These are phyloP conservation scores for Dryas alaskensis DNA, from an alignment of 306 rosid genomes.

Conservation along the genomic window DNA sequence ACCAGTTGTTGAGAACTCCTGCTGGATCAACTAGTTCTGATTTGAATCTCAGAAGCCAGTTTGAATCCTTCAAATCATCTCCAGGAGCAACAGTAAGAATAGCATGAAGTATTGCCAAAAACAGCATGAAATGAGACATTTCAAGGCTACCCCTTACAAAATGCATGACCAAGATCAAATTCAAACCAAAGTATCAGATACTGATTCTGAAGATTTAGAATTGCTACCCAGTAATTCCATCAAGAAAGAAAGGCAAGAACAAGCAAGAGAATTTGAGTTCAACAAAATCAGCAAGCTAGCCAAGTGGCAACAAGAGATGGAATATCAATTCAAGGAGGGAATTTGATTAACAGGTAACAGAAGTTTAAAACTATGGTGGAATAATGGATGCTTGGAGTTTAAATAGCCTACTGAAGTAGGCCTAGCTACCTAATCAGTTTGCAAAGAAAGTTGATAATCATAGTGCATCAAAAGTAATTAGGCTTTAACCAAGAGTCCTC, in stretches of 20 bases:
- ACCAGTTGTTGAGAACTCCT: conserved; percentile 68
- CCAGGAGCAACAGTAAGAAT: conserved; percentile 40
- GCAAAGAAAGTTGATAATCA: conserved; percentile 18
- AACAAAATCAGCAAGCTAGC: conserved; percentile 9
- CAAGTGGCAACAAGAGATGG: conserved; percentile 22
- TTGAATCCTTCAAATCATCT: conserved; percentile 44
- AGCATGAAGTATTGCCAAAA: conserved; percentile 35
- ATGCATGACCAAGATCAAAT: conserved; percentile 21
- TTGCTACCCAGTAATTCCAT: conserved; percentile 31
- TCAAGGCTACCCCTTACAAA: conserved; percentile 45
- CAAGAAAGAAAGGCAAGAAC: conserved; percentile 16
- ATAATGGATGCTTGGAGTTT: conserved; percentile 36
- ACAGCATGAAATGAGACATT: conserved; percentile 41
- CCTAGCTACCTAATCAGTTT: conserved; percentile 29
- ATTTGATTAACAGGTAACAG: conserved; percentile 21
- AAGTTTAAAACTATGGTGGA: conserved; percentile 29
- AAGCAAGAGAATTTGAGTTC: conserved; percentile 16
- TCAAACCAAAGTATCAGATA: conserved; percentile 39
- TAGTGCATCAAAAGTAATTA: conserved; percentile 26
- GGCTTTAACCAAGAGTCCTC: conserved; percentile 25
- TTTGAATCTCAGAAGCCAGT: conserved; percentile 66
- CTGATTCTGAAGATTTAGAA: conserved; percentile 24
- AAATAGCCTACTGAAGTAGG: conserved; percentile 43
- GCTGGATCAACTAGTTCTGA: conserved; percentile 61
- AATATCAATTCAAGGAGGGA: conserved; percentile 29